Percentiles rank a stretch among this genome's conserved stretches.
Conservation (phyloP, 164 flowering plant species). For the Chloranthus sessilifolius region DNA sequence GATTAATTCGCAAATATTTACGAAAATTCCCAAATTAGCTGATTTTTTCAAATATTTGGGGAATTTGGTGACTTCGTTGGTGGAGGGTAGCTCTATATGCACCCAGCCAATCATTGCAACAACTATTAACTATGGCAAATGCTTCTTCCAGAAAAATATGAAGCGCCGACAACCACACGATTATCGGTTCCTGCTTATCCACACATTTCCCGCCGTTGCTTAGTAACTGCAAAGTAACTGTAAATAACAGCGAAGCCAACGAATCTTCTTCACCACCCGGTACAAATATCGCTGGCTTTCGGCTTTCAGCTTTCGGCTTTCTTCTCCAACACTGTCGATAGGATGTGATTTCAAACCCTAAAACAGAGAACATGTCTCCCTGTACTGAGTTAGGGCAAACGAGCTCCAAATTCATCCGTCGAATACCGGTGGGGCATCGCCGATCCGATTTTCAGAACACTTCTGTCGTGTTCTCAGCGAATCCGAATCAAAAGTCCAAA, state of each 20-base stretch:
- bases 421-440: too few relatives aligned
- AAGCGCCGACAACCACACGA: too few relatives aligned
- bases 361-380: conserved; percentile 2
- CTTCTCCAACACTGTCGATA: neutral
- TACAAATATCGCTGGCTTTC: neutral
- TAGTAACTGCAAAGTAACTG: neutral
- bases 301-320: neutral
- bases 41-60: too few relatives aligned
- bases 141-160: too few relatives aligned
- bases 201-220: neutral
- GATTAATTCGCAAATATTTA: too few relatives aligned
- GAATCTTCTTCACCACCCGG: neutral
- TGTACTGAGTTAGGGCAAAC: conserved; percentile 1
- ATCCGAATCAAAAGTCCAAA: conserved; percentile 2
- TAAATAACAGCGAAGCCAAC: conserved; percentile 2
- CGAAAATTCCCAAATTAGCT: too few relatives aligned
- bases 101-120: too few relatives aligned
- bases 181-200: too few relatives aligned
- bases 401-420: neutral
- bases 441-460: neutral
- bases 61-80: too few relatives aligned
- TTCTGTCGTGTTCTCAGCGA: neutral
- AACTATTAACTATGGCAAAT: too few relatives aligned
- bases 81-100: too few relatives aligned
- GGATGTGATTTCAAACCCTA: neutral